Conservation (phyloP, 129 eudicot species). For the Arctium lappa region DNA sequence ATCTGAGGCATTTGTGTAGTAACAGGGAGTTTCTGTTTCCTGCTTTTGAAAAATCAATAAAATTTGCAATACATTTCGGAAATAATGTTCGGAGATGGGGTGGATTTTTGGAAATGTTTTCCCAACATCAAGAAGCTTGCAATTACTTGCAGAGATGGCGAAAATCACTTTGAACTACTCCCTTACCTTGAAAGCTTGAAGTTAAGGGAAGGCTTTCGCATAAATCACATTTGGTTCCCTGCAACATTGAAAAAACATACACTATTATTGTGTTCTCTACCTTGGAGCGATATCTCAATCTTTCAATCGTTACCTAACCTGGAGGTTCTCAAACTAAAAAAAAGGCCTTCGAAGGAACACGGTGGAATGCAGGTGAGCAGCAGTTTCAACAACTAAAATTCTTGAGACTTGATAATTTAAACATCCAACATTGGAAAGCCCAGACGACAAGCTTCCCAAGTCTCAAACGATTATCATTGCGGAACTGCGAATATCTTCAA, state of each 20-base stretch:
- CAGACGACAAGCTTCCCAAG: not conserved
- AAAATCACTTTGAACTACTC: too few relatives aligned
- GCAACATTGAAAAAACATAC: not conserved
- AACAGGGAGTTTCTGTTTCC: too few relatives aligned
- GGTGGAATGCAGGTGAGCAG: not conserved
- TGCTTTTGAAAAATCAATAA: too few relatives aligned
- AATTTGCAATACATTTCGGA: too few relatives aligned
- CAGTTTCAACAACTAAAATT: constrained; percentile 9
- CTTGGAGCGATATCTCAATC: not conserved
- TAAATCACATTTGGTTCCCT: not conserved
- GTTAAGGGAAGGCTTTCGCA: too few relatives aligned
- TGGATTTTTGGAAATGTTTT: not conserved
- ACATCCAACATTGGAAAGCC: not conserved
- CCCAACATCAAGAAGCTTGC: not conserved
- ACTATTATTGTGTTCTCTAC: not conserved
- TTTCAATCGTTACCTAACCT: not conserved
- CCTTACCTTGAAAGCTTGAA: too few relatives aligned
- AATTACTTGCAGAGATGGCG: not conserved
- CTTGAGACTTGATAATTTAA: not conserved
- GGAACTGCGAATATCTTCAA: not conserved
- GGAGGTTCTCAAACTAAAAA: not conserved
- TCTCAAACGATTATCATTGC: constrained; percentile 4
- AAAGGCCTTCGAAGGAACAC: not conserved
- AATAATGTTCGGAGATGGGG: not conserved
- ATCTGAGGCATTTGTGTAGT: too few relatives aligned